A percentile compares a stretch with the other conserved stretches of the same genome.
phyloP scores from a whole-genome alignment of 495 filamentous ascomycete species.

The Penicillium salamii region DNA sequence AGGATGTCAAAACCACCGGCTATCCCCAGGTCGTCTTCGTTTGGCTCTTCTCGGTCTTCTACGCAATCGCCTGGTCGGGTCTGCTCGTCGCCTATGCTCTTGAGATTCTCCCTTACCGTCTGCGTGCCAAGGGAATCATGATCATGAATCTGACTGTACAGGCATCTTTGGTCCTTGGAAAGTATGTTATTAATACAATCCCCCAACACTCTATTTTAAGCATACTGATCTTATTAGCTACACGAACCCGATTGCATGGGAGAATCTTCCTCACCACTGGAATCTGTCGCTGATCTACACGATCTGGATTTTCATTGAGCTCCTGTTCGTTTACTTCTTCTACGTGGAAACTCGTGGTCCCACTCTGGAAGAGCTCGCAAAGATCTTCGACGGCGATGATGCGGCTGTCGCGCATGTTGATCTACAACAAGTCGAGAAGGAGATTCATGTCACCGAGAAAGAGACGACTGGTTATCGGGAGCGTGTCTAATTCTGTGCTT shows the following conservation, averaged over 20 bases:
- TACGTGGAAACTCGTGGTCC: conserved; percentile 63
- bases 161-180: conserved; percentile 51
- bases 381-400: conserved; percentile 57
- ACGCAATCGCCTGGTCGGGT: conserved; percentile 58
- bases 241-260: conserved; percentile 55
- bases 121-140: conserved; percentile 67
- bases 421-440: conserved; percentile 16
- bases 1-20: conserved; percentile 41
- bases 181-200: conserved; percentile 34
- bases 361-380: conserved; percentile 62
- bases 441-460: conserved; percentile 7
- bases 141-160: conserved; percentile 59
- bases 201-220: background rate
- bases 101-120: conserved; percentile 62
- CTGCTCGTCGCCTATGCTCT: conserved; percentile 59
- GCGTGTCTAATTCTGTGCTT: conserved; percentile 1
- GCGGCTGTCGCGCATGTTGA: conserved; percentile 38
- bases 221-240: conserved; percentile 8
- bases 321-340: conserved; percentile 59
- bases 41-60: conserved; percentile 54
- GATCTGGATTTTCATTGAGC: conserved; percentile 56
- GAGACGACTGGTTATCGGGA: background rate
- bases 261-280: conserved; percentile 49
- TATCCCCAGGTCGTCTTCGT: conserved; percentile 57
- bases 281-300: conserved; percentile 59